Conservation (phyloP, 2,329 filamentous ascomycete genomes). For the Onygenales sp. region DNA sequence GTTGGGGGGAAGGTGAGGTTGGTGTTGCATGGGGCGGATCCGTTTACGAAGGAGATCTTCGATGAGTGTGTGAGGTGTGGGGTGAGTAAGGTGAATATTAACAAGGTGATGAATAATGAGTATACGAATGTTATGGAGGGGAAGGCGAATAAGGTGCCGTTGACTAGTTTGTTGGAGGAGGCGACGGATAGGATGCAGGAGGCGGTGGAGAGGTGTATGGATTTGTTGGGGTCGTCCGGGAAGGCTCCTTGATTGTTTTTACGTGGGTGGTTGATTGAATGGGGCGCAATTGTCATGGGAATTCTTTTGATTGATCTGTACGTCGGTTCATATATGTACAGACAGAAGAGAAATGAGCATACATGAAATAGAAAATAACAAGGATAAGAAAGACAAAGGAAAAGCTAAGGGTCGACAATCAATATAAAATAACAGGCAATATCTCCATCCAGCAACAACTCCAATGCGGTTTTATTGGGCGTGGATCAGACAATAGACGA, state of each 20-base stretch:
- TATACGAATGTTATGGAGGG: slow-evolving; percentile 39
- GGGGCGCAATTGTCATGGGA: background rate
- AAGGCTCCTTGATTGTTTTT: slow-evolving; percentile 17
- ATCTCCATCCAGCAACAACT: background rate
- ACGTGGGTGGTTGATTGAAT: background rate
- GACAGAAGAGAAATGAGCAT: background rate
- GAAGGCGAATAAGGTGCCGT: slow-evolving; percentile 41
- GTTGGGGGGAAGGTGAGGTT: slow-evolving; percentile 42
- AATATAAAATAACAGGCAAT: background rate
- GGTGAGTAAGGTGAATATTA: slow-evolving; percentile 50
- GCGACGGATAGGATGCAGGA: slow-evolving; percentile 46
- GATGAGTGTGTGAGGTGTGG: slow-evolving; percentile 45
- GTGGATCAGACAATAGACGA: background rate
- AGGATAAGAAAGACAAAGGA: background rate
- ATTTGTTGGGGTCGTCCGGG: slow-evolving; percentile 35
- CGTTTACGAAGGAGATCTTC: slow-evolving; percentile 47
- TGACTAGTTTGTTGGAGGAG: slow-evolving; percentile 47
- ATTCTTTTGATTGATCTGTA: background rate
- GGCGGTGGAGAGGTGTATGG: slow-evolving; percentile 48
- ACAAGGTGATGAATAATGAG: slow-evolving; percentile 48
- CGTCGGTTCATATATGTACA: background rate
- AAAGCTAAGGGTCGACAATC: background rate
- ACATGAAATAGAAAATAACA: slow-evolving; percentile 6
- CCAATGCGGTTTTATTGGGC: too few species aligned
- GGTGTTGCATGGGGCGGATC: slow-evolving; percentile 51